Evolutionary conservation across 306 rosid species (phyloP), one percentile per base, ranked within the genome.

Genomic region (Rosa lucieae): DNA sequence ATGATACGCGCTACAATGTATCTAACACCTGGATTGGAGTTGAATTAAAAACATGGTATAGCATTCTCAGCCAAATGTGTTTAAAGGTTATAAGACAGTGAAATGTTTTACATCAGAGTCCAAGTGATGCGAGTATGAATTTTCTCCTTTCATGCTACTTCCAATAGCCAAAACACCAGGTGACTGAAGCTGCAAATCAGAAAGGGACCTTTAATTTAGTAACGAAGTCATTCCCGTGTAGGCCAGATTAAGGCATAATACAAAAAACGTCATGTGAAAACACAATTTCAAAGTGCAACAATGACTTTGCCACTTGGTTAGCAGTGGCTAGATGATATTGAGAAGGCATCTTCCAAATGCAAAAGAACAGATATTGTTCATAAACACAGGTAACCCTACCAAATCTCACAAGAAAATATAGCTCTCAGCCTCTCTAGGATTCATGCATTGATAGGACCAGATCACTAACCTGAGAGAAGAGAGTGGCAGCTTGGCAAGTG

Each of bases 71-170:
- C 44, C 72, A 47, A 46, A 72, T n/a, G 15, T 26, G 37, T 23
- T 13, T 53, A 51, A 75, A 70, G 9, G 37, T n/a, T 55, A 20
- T 67, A 39, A 78, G 29, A 63, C 43, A 49, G 52, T 17, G 43
- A 72, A 67, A 61, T 67, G 56, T 44, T 43, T 70, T 94, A 95
- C 99, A 80, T 95, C 96, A 23, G 97, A 85, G 77, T 95, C 99
- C 90, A 95, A 82, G 92, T 95, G 99, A 88, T 95, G 99, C 8
- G 99, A 95, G 80, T 95, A 95, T 72, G 99, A 95, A 80, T 95
- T 95, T 85, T 95, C 97, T 81, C 98, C 99, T 87, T 95, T 95
- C 94, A 65, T 90, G 91, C 99, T 95, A 86, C 99, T 95, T 91
- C 99, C 99, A 82, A 92, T 90, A 70, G 99, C 88, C 88, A 95